Percentiles rank a stretch among this genome's conserved stretches.
Evolutionary conservation across 2,329 filamentous ascomycete genomes (phyloP).

Genomic region (Westerdykella sp.): DNA sequence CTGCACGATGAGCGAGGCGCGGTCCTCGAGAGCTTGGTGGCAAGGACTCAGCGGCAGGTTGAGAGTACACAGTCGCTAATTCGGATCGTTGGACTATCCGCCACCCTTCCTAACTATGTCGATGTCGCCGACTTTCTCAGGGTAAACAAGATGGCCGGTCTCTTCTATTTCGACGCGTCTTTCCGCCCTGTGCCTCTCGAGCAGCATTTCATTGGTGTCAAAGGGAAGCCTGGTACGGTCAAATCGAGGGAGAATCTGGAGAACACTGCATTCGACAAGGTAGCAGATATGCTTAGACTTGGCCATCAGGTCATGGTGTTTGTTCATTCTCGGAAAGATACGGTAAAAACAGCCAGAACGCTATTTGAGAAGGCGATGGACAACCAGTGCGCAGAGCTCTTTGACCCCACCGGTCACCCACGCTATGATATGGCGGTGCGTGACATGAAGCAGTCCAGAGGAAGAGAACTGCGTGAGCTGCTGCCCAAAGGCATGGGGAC

Average conservation of each 20-base stretch:
- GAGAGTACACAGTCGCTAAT: constrained; percentile 98
- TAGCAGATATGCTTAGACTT: constrained; percentile 80
- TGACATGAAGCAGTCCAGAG: constrained; percentile 80
- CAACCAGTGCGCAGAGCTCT: constrained; percentile 69
- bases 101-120: constrained; percentile 91
- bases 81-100: constrained; percentile 89
- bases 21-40: constrained; percentile 91
- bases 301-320: constrained; percentile 99
- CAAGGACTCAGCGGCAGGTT: constrained; percentile 89
- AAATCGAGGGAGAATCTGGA: constrained; percentile 86
- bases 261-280: constrained; percentile 82
- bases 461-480: constrained; percentile 80
- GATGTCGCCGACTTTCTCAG: constrained; percentile 96
- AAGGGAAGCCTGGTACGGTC: constrained; percentile 77
- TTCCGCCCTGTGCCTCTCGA: constrained; percentile 94
- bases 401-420: constrained; percentile 74
- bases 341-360: constrained; percentile 77
- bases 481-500: constrained; percentile 87
- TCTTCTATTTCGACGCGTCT: constrained; percentile 96
- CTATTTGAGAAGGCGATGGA: constrained; percentile 82
- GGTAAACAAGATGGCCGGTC: constrained; percentile 83
- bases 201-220: constrained; percentile 95
- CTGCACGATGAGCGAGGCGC: constrained; percentile 95
- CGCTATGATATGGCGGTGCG: constrained; percentile 71
- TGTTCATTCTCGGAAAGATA: constrained; percentile 94